phyloP scores from a whole-genome alignment of 2,329 filamentous ascomycete genomes.

The Ascomycota sp. region DNA sequence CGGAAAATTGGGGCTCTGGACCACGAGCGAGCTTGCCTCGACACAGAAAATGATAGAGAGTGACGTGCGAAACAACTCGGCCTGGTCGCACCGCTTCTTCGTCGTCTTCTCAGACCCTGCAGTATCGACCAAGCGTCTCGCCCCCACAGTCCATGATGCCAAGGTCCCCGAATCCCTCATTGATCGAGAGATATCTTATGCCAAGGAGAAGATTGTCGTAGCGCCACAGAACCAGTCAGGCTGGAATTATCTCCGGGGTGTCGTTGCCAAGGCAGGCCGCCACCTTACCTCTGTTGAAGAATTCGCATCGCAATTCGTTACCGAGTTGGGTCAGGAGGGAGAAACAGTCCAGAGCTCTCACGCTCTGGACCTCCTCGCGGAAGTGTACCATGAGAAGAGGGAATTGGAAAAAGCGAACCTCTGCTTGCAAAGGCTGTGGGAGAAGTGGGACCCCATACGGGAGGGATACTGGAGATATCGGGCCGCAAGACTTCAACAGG shows the following conservation, averaged over 20 bases:
- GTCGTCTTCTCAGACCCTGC: constrained; percentile 51
- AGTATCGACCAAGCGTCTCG: constrained; percentile 21
- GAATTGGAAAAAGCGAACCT: constrained; percentile 39
- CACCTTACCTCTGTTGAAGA: constrained; percentile 20
- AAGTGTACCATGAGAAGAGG: constrained; percentile 36
- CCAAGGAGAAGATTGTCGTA: constrained; percentile 46
- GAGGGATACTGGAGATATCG: constrained; percentile 74
- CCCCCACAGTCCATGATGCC: constrained; percentile 29
- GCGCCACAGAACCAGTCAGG: constrained; percentile 86
- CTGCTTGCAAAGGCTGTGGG: constrained; percentile 50
- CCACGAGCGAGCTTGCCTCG: constrained; percentile 45
- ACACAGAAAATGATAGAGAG: constrained; percentile 50
- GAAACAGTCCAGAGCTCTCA: constrained; percentile 39
- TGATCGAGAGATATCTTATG: constrained; percentile 53
- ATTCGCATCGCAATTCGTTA: constrained; percentile 30
- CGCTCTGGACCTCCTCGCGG: constrained; percentile 48
- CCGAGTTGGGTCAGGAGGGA: constrained; percentile 19
- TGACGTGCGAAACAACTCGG: constrained; percentile 87
- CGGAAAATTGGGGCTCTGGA: constrained; percentile 44
- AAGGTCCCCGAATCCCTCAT: constrained; percentile 39
- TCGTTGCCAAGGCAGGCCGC: constrained; percentile 43
- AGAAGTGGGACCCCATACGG: constrained; percentile 77
- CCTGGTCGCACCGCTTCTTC: constrained; percentile 94
- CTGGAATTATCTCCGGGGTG: constrained; percentile 77
- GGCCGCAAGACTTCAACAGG: constrained; percentile 7